Conservation (phyloP, 192 early-diverging fungal genomes). For the Allomyces javanicus region DNA sequence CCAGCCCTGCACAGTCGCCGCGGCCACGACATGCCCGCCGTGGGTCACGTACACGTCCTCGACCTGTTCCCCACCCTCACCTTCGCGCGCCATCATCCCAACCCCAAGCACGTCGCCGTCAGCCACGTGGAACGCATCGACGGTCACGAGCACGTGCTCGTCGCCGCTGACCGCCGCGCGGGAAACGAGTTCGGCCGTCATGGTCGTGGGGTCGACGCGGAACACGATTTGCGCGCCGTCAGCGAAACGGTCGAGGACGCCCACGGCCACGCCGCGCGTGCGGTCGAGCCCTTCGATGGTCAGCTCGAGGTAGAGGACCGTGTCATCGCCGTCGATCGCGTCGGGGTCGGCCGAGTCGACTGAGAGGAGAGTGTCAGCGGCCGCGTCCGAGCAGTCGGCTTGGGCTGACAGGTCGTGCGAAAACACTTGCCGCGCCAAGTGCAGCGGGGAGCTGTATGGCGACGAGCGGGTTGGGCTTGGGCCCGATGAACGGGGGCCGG, state of each 20-base stretch:
- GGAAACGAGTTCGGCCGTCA: too few relatives aligned
- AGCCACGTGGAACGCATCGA: neutral
- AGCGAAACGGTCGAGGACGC: neutral
- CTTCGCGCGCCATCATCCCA: neutral
- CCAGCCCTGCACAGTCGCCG: neutral
- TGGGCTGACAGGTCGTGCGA: neutral
- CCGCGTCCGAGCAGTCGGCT: neutral
- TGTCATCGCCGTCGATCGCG: neutral
- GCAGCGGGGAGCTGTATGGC: neutral
- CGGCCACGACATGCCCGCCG: neutral
- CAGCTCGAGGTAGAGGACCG: neutral
- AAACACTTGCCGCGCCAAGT: neutral
- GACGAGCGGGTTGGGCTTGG: neutral
- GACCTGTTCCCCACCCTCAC: neutral
- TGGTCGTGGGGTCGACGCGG: too few relatives aligned
- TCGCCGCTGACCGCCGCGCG: too few relatives aligned
- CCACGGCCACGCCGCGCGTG: neutral
- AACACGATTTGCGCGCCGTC: neutral
- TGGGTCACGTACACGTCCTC: neutral
- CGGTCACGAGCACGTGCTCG: too few relatives aligned
- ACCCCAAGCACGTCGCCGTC: neutral
- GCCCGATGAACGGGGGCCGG: too few relatives aligned
- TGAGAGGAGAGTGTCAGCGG: neutral
- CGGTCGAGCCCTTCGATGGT: neutral
- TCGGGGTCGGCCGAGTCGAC: neutral